Evolutionary conservation across 2,329 filamentous ascomycete species (phyloP).

Genomic region (Macrophomina pseudophaseolina): DNA sequence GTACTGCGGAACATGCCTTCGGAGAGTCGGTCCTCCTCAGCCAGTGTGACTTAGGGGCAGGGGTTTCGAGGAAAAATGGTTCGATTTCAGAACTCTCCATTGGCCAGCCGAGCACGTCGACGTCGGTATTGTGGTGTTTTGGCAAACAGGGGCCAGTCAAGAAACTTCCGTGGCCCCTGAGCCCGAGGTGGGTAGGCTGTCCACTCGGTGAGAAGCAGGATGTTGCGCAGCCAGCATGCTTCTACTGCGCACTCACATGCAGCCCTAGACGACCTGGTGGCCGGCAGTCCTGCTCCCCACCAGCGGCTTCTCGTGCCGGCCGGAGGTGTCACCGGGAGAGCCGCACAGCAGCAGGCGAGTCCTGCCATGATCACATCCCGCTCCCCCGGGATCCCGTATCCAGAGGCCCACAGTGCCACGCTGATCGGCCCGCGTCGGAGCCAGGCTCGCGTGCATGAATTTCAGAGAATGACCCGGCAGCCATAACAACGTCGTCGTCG

Average conservation of each 20-base stretch:
- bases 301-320: background rate
- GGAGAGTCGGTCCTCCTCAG: conserved; percentile 5
- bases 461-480: background rate
- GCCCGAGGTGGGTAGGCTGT: background rate
- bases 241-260: background rate
- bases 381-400: conserved; percentile 4
- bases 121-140: background rate
- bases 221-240: background rate
- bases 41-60: background rate
- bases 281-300: background rate
- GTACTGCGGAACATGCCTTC: background rate
- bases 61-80: background rate
- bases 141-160: background rate
- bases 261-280: background rate
- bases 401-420: conserved; percentile 1
- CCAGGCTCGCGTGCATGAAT: conserved; percentile 4
- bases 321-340: background rate
- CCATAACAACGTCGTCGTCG: background rate
- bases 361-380: background rate
- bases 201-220: background rate
- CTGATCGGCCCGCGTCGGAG: conserved; percentile 8
- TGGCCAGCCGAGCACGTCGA: background rate
- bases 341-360: background rate
- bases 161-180: background rate
- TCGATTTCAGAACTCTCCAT: background rate